Evolutionary conservation across 768 basidiomycete genomes (phyloP).

Genomic region (Boletus edulis): DNA sequence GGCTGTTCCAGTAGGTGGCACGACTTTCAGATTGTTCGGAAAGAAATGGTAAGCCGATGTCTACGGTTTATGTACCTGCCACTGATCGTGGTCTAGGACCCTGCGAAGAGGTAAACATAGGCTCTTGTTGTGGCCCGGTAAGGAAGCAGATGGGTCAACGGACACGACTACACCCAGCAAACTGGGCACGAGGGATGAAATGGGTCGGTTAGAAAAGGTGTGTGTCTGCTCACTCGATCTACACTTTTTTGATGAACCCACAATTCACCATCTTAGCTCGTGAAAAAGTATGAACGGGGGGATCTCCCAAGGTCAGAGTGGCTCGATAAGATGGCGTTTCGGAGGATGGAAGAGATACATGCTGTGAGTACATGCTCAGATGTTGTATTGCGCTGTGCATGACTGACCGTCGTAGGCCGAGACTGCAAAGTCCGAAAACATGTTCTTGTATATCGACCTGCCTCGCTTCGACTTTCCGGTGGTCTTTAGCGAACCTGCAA

Average conservation of each 20-base stretch:
- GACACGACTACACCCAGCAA: constrained; percentile 90
- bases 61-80: not conserved
- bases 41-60: constrained; percentile 73
- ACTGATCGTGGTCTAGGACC: constrained; percentile 52
- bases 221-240: constrained; percentile 24
- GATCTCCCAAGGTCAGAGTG: constrained; percentile 94
- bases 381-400: not conserved
- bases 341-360: constrained; percentile 94
- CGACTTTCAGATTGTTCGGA: constrained; percentile 87
- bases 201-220: constrained; percentile 93
- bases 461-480: constrained; percentile 98
- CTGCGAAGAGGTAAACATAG: constrained; percentile 90
- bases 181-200: constrained; percentile 76
- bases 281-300: constrained; percentile 95
- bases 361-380: constrained; percentile 49
- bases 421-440: constrained; percentile 85
- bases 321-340: constrained; percentile 90
- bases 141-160: constrained; percentile 82
- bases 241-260: not conserved
- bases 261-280: constrained; percentile 46
- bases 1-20: constrained; percentile 84
- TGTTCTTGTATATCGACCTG: constrained; percentile 95
- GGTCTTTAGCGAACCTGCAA: constrained; percentile 86
- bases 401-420: constrained; percentile 60
- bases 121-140: constrained; percentile 75